A percentile compares a stretch with the other conserved stretches of the same genome.
phyloP scores from a whole-genome alignment of 2,329 filamentous ascomycete species.

The Thielaviopsis euricoi region DNA sequence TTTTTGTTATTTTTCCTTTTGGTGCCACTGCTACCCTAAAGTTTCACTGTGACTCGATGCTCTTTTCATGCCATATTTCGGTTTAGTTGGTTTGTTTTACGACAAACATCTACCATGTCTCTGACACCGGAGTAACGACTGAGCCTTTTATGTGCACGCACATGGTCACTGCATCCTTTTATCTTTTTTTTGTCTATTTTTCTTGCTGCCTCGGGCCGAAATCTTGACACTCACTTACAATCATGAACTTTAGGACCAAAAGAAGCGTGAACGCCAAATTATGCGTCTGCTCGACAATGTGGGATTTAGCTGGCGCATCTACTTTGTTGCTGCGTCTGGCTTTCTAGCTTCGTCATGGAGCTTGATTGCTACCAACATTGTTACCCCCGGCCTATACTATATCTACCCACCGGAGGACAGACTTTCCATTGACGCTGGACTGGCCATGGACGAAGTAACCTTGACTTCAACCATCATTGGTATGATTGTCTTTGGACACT shows the following conservation, averaged over 20 bases:
- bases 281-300: slow-evolving; percentile 13
- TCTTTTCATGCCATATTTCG: not conserved
- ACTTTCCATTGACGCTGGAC: slow-evolving; percentile 6
- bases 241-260: not conserved
- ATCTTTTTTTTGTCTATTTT: no score
- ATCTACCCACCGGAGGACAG: slow-evolving; percentile 14
- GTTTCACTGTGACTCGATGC: no score
- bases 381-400: slow-evolving; percentile 16
- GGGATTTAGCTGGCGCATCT: slow-evolving; percentile 17
- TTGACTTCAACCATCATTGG: slow-evolving; percentile 14
- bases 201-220: no score
- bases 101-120: not conserved
- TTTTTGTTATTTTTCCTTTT: no score
- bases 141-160: not conserved
- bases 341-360: slow-evolving; percentile 19
- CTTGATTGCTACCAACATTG: slow-evolving; percentile 17
- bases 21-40: no score
- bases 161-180: no score
- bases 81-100: not conserved
- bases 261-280: slow-evolving; percentile 11
- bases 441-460: slow-evolving; percentile 16
- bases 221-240: not conserved
- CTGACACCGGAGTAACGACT: not conserved
- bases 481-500: slow-evolving; percentile 16
- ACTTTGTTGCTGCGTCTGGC: slow-evolving; percentile 16